Evolutionary conservation across 495 filamentous ascomycete species (phyloP).

Genomic region (Diplogelasinospora grovesii): DNA sequence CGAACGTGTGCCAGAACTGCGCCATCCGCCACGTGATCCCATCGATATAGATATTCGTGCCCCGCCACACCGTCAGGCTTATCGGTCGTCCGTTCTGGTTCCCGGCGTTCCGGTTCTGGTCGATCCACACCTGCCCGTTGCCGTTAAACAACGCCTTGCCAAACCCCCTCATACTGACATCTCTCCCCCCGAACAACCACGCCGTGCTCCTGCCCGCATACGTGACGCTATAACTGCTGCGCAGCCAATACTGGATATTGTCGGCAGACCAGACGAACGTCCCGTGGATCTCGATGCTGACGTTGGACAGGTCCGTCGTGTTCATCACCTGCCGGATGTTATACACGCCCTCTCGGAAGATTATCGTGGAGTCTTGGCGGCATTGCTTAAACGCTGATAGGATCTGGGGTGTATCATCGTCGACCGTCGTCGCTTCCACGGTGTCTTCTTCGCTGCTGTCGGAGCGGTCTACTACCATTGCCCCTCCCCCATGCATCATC

Average conservation of each 20-base stretch:
- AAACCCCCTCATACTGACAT: slow-evolving; percentile 31
- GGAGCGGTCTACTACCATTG: neutral
- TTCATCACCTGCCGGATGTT: slow-evolving; percentile 41
- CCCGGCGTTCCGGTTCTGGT: slow-evolving; percentile 25
- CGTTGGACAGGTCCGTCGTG: slow-evolving; percentile 30
- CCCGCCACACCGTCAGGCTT: slow-evolving; percentile 32
- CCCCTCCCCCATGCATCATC: too few relatives aligned
- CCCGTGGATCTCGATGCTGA: slow-evolving; percentile 35
- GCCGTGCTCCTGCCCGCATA: slow-evolving; percentile 34
- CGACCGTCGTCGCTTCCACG: neutral
- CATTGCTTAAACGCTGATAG: slow-evolving; percentile 36
- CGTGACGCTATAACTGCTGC: slow-evolving; percentile 27
- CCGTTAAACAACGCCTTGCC: slow-evolving; percentile 36
- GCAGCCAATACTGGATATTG: slow-evolving; percentile 35
- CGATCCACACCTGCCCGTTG: slow-evolving; percentile 40
- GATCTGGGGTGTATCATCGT: slow-evolving; percentile 38
- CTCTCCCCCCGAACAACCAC: slow-evolving; percentile 33
- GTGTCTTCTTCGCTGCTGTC: neutral
- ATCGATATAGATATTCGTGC: slow-evolving; percentile 34
- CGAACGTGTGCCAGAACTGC: slow-evolving; percentile 42
- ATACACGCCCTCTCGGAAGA: slow-evolving; percentile 33
- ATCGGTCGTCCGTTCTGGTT: slow-evolving; percentile 37
- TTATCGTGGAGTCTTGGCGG: slow-evolving; percentile 27
- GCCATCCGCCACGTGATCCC: slow-evolving; percentile 35
- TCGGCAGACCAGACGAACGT: slow-evolving; percentile 33